Evolutionary conservation across 208 protist genomes (phyloP), one percentile per base, ranked within the genome.

Genomic region (Leishmania amazonensis): DNA sequence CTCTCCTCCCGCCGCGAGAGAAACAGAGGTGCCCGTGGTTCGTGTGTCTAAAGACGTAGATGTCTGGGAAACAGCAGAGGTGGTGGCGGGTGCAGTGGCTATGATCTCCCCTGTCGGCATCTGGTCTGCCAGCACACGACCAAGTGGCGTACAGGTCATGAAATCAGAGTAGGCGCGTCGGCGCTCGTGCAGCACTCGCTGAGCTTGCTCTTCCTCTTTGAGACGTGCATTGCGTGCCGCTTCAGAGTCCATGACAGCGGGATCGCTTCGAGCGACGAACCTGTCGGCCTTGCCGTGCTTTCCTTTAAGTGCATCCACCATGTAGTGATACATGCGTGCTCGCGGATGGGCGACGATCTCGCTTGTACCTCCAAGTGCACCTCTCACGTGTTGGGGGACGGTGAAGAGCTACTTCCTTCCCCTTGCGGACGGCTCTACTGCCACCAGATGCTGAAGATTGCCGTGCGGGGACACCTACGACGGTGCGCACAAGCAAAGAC

Each of bases 311-410:
- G 72, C 74, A 77, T 77, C 65, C 13, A 76, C 24, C 24, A 82
- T 42, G 49, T 70, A 88, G 67, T 79, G 49, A n/a, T 72, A 82
- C 67, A 88, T 84, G 24, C 81, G 38, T 45, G 54, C 17, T 45
- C 45, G 40, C 9, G 28, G 35, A 75, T 38, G 9, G 70, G 17
- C 13, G 19, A 42, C 24, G 70, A 74, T 38, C 68, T 21, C 62
- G 35, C 5, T 17, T 21, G 17, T 28, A 45, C 31, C 3, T 31
- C n/a, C 47, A 62, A 54, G 31, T 58, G 53, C 9, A 24, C 24
- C 35, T 51, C 70, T 21, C 70, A 53, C 47, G 45, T 28, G 11
- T 38, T 1, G 24, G 24, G 2, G 47, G n/a, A 40, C 8, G 47
- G 9, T 54, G 51, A 5, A 28, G 13, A 53, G n/a, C 47, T 31